Evolutionary conservation across 129 eudicot genomes (phyloP), one percentile per base, ranked within the genome.

Genomic region (Ambrosia artemisiifolia): DNA sequence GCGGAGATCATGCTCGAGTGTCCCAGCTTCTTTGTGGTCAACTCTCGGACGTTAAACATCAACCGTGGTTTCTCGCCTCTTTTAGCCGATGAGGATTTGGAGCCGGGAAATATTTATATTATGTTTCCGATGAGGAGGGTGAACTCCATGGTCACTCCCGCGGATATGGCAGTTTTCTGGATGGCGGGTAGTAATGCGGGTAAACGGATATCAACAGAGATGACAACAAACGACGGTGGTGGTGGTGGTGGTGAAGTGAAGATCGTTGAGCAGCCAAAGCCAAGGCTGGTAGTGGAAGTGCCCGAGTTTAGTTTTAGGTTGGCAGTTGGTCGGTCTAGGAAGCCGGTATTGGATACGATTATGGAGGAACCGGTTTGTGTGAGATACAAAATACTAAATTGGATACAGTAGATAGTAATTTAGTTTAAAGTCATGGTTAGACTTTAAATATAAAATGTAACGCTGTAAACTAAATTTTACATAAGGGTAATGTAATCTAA

Each of bases 1-100:
- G 96, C 98, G 5, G 98, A 92, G 86, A 82, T 92, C 65, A 92
- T 92, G 98, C 79, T 92, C 1, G 98, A 92, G 62, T 84, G 78
- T 33, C 98, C 96, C 0, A 79, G 30, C 59, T 79, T 59, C 69
- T 92, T 89, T 63, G 19, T 92, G n/a, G 88, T 87, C 48, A 85
- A 81, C 81, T 71, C 96, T 6, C 75, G 65, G 33, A 79, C 89
- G 4, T 71, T 92, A 34, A 76, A 65, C 67, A 80, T 85, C 67
- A 91, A 91, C 40, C 73, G 76, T 7, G 56, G 95, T 42, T 86
- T 92, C 49, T 77, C 95, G 6, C 84, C 98, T 20, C 82, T 92
- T 3, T 69, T 84, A 0, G 98, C 98, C 14, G 96, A 92, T 47
- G 91, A 88, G 44, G 96, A 89, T 19, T 80, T 92, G 72, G 96